Base-by-base conservation (phyloP, 768 basidiomycete genomes). In the Lentinula detonsa region DNA sequence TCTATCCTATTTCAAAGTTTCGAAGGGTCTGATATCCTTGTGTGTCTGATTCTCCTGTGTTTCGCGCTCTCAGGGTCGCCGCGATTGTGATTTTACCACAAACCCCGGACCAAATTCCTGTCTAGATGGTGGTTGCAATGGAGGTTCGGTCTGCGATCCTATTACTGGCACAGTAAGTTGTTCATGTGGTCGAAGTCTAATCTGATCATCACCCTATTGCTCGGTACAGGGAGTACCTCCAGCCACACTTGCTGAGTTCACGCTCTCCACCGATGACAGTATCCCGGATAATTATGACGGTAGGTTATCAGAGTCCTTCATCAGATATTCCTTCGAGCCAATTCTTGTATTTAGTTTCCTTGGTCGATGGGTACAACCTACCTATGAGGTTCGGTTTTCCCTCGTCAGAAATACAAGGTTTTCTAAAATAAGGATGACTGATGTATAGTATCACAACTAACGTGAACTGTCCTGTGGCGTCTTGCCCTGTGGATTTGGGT, bases 191-290 rank as follows among this genome's bases (percentile, higher is more conserved):
- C 52, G 28, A 59, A 28, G 57, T 18, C 58, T 33, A 0, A 52
- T 23, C 31, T 35, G 9, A 9, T 33, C 7, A 6, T 9, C 2
- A 13, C 18, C 45, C 13, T n/a, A n/a, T 18, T 39, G 6, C 63
- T 54, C 9, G 18, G 43, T 52, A 34, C 7, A 28, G 80, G 82
- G 81, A 51, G 75, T 85, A n/a, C 86, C 87, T 35, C 89, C 89
- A 46, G 87, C 83, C 10, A 80, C 82, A 4, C 73, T 90, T 40
- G 88, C 88, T 1, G 87, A 90, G 65, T 89, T 81, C 74, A 88
- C 85, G n/a, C 71, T 89, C 8, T 65, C 74, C 64, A 77, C 67
- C 1, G 66, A 70, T 46, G 77, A 73, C 11, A 37, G 46, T 28
- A 76, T 74, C 51, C 28, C 45, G 1, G 88, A 89, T 63, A 85